Evolutionary conservation across 1,284 basidiomycete genomes (phyloP).

Genomic region (Leccinum cinnamomeum): DNA sequence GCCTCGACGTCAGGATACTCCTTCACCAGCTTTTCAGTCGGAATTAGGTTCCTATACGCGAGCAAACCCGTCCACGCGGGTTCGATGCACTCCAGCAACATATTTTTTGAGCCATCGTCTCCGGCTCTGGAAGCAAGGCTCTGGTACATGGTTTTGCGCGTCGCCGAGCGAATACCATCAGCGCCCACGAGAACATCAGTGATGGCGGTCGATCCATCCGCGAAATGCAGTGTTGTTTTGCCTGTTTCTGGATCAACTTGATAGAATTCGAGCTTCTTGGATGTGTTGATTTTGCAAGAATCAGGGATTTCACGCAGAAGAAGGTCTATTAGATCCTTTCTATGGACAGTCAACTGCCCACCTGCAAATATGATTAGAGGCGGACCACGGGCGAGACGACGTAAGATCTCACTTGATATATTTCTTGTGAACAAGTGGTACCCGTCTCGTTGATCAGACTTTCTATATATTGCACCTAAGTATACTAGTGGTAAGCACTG

Average conservation of each 20-base stretch:
- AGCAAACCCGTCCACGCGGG: conserved; percentile 27
- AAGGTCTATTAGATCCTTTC: conserved; percentile 36
- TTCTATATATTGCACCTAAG: conserved; percentile 21
- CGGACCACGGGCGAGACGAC: too few species aligned
- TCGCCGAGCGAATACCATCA: conserved; percentile 25
- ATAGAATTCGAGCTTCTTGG: conserved; percentile 34
- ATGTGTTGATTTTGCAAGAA: conserved; percentile 33
- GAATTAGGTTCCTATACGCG: conserved; percentile 19
- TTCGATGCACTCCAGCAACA: conserved; percentile 14
- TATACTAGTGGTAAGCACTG: neutral
- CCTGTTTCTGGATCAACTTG: conserved; percentile 10
- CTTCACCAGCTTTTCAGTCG: conserved; percentile 13
- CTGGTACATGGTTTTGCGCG: conserved; percentile 25
- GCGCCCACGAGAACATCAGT: conserved; percentile 39
- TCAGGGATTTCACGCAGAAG: conserved; percentile 30
- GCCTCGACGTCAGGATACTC: conserved; percentile 37
- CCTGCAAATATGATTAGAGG: conserved; percentile 16
- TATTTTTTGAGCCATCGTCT: conserved; percentile 5
- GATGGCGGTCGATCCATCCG: conserved; percentile 31
- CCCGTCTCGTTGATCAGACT: conserved; percentile 28
- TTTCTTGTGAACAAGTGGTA: conserved; percentile 24
- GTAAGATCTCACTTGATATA: conserved; percentile 12
- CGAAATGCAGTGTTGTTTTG: conserved; percentile 31
- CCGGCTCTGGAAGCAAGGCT: conserved; percentile 7
- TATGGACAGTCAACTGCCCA: conserved; percentile 32